Base-by-base conservation (phyloP, 2,329 filamentous ascomycete genomes). In the Penicillium brevicompactum region DNA sequence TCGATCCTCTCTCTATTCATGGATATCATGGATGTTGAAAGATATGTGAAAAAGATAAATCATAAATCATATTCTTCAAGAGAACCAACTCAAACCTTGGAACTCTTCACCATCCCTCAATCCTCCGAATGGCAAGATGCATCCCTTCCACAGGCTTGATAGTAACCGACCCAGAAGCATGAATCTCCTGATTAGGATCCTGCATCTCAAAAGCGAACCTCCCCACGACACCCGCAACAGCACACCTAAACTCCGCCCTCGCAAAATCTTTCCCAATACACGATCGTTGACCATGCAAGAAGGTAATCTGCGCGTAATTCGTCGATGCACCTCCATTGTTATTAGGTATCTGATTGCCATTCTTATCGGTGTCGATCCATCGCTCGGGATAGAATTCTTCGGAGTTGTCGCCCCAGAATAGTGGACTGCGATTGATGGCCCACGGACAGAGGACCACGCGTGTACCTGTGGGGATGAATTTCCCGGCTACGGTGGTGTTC, bases 381-480 rank as follows among this genome's bases (percentile, higher is more conserved):
- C 90, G 80, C 38, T 92, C 90, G 0, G 92, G 92, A 43, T 87
- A 82, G 78, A 96, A 96, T 41, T 84, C 78, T 11, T 75, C 76
- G 0, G 89, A 90, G 60, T 91, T 87, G 0, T 78, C 71, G 1
- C 92, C 92, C 92, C 92, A 97, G 44, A 92, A 81, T 1, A 78
- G 72, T 18, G 77, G 78, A 51, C 84, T 85, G 22, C 83, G 84
- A 78, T 97, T 95, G 69, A 88, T 84, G 9, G 88, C 90, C 80
- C 81, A 82, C 0, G 84, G 82, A 2, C 80, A 78, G 14, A 96
- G 73, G 56, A 92, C 80, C 50, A 96, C 70, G 5, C 83, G 80
- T 0, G 90, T 92, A 34, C 86, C 88, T 57, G 84, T 84, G 0
- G 88, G 90, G 1, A 96, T 78, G 41, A 77, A 79, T 7, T 87